Conservation (phyloP, 2,329 filamentous ascomycete species). For the Penicillium frequentans region DNA sequence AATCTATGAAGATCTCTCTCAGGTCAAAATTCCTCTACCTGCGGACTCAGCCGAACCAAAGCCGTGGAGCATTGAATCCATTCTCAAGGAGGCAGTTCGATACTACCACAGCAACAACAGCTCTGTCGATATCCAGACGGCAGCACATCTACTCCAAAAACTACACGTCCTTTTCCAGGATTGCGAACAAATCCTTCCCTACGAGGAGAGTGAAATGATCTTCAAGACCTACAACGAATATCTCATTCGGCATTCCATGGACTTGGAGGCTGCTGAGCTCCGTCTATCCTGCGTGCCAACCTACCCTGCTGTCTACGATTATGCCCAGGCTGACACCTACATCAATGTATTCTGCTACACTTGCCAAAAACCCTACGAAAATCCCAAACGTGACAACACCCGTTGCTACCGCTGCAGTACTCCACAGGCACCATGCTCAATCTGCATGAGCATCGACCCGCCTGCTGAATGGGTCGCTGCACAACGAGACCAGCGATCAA, state of each 20-base stretch:
- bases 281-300: conserved; percentile 55
- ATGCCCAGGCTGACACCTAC: conserved; percentile 54
- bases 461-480: conserved; percentile 41
- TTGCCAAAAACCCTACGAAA: conserved; percentile 58
- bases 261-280: conserved; percentile 54
- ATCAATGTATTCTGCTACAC: conserved; percentile 57
- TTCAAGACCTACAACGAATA: conserved; percentile 59
- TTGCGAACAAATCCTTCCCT: conserved; percentile 39
- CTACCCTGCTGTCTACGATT: conserved; percentile 59
- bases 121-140: conserved; percentile 41
- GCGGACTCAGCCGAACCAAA: conserved; percentile 31
- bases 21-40: conserved; percentile 32
- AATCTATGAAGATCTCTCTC: conserved; percentile 22
- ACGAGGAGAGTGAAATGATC: conserved; percentile 55
- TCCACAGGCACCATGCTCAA: conserved; percentile 41
- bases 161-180: conserved; percentile 40
- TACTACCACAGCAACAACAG: conserved; percentile 40
- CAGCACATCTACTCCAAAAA: conserved; percentile 44
- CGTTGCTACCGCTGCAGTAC: conserved; percentile 53
- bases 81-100: conserved; percentile 41
- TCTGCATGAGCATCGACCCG: conserved; percentile 44
- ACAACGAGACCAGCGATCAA: conserved; percentile 13
- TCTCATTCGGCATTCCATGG: conserved; percentile 48
- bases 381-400: conserved; percentile 49
- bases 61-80: conserved; percentile 41